phyloP scores from a whole-genome alignment of 164 flowering plant species.

The Aristolochia fimbriata region DNA sequence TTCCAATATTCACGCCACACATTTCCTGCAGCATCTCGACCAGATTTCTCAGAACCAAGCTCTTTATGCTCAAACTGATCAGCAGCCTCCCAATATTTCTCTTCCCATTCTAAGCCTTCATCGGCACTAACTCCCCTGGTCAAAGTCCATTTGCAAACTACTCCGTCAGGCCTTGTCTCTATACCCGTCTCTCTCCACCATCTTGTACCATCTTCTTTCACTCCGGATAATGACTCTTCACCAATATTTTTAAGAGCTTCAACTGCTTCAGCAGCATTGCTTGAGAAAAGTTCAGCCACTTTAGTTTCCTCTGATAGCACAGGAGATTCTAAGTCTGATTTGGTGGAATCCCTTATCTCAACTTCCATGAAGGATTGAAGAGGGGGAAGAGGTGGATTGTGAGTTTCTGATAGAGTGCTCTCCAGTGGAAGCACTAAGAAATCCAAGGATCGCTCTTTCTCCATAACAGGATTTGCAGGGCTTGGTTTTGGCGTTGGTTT shows the following conservation, averaged over 20 bases:
- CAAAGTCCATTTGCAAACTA: constrained; percentile 88
- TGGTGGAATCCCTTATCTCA: constrained; percentile 23
- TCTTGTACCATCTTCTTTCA: constrained; percentile 62
- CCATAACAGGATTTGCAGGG: constrained; percentile 31
- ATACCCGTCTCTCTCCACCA: constrained; percentile 94
- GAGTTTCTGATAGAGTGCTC: constrained; percentile 30
- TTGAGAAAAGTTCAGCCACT: constrained; percentile 38
- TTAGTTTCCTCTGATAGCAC: constrained; percentile 30
- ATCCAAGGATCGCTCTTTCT: constrained; percentile 46
- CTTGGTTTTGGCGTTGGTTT: constrained; percentile 22
- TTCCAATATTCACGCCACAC: constrained; percentile 95
- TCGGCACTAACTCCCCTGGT: constrained; percentile 82
- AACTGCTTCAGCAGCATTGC: constrained; percentile 65
- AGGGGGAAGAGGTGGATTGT: constrained; percentile 53
- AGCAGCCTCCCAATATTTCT: constrained; percentile 93
- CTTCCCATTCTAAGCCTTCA: constrained; percentile 76
- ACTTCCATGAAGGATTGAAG: constrained; percentile 61
- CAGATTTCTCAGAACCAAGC: constrained; percentile 95
- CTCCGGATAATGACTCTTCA: constrained; percentile 33
- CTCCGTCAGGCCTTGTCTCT: constrained; percentile 77
- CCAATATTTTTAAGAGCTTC: constrained; percentile 38
- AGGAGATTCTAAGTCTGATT: constrained; percentile 19
- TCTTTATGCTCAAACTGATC: constrained; percentile 76
- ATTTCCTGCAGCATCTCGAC: constrained; percentile 83
- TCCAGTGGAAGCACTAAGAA: constrained; percentile 59